Percentiles rank a stretch among this genome's conserved stretches.
Conservation (phyloP, 306 rosid species). For the Ammopiptanthus mongolicus region DNA sequence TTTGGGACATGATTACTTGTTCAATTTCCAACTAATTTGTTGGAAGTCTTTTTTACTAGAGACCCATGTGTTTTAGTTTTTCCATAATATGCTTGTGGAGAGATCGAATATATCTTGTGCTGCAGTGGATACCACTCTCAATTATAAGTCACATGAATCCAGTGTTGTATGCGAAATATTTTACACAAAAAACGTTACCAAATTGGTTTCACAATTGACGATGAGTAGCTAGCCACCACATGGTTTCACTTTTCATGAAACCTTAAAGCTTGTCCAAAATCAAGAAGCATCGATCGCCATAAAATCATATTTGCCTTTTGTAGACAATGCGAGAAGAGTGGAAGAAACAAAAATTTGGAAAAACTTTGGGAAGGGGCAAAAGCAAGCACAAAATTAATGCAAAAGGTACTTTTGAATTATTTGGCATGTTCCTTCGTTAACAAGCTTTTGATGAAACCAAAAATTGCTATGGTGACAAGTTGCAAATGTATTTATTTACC, state of each 20-base stretch:
- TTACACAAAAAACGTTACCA: not conserved
- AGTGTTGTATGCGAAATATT: not conserved
- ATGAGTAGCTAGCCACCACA: not conserved
- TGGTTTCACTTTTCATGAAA: constrained; percentile 5
- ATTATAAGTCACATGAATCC: not conserved
- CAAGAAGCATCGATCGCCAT: not conserved
- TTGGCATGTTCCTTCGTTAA: not conserved
- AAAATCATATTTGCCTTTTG: not conserved
- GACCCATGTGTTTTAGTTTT: not conserved
- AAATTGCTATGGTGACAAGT: not conserved
- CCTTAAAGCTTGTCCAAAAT: constrained; percentile 18
- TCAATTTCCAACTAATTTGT: not conserved
- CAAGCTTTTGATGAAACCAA: constrained; percentile 2
- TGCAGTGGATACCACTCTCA: not conserved
- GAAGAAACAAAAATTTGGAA: not conserved
- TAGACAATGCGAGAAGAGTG: not conserved
- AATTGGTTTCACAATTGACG: not conserved
- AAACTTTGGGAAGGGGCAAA: not conserved
- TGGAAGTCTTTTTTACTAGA: not conserved
- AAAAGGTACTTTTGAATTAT: not conserved
- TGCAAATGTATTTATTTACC: not conserved
- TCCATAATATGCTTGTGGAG: not conserved
- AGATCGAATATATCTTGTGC: not conserved
- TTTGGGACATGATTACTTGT: not conserved
- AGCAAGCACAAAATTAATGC: not conserved